Conservation (phyloP, 345 rosid genomes). For the Brassica juncea region DNA sequence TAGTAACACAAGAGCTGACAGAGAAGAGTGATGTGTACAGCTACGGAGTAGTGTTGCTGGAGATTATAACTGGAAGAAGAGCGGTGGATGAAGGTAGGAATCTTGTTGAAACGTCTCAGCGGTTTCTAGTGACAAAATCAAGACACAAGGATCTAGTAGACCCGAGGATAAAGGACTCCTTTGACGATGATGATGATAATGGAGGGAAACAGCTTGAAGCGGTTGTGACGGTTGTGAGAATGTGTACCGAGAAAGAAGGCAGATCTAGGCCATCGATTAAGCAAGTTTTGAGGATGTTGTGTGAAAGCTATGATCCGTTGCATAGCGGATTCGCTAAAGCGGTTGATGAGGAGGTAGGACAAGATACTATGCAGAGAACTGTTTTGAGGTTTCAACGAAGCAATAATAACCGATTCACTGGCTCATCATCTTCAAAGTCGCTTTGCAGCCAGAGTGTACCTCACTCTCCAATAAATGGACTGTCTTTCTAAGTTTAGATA, state of each 20-base stretch:
- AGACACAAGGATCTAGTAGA: conserved; percentile 66
- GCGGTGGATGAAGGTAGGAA: conserved; percentile 74
- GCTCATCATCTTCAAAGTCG: conserved; percentile 82
- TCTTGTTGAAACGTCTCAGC: conserved; percentile 71
- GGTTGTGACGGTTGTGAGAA: conserved; percentile 55
- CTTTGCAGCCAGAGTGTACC: conserved; percentile 66
- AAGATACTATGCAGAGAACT: conserved; percentile 56
- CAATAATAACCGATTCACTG: conserved; percentile 59
- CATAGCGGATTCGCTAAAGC: conserved; percentile 66
- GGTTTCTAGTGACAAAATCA: conserved; percentile 53
- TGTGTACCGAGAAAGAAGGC: conserved; percentile 93
- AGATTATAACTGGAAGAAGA: conserved; percentile 68
- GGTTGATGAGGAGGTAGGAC: conserved; percentile 58
- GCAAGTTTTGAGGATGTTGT: conserved; percentile 71
- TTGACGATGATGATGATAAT: conserved; percentile 54
- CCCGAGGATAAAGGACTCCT: conserved; percentile 51
- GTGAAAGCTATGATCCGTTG: conserved; percentile 77
- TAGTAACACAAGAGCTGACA: conserved; percentile 78
- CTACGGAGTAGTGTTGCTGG: conserved; percentile 82
- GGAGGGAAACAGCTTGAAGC: conserved; percentile 61
- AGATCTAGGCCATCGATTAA: conserved; percentile 84
- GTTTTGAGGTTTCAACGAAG: conserved; percentile 52
- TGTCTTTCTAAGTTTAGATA: conserved; percentile 36
- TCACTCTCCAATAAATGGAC: conserved; percentile 38
- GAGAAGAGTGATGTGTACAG: conserved; percentile 91